Evolutionary conservation across 345 rosid genomes (phyloP).

Genomic region (Durio zibethinus): DNA sequence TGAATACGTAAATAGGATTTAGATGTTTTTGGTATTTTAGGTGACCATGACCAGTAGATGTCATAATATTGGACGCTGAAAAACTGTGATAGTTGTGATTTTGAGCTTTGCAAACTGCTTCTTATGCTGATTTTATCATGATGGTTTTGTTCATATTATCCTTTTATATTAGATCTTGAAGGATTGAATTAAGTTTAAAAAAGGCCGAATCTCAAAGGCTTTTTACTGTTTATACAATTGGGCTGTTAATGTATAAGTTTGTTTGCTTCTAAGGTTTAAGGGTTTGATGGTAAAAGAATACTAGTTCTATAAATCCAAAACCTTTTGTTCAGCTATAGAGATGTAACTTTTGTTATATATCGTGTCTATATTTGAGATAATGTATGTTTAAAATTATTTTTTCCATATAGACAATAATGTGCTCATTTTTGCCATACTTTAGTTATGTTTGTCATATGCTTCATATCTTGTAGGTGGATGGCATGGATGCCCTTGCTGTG

Average conservation of each 20-base stretch:
- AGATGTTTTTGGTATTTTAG: not conserved
- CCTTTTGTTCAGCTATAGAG: not conserved
- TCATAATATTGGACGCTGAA: not conserved
- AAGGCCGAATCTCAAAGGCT: not conserved
- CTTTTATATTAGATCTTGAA: not conserved
- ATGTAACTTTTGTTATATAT: not conserved
- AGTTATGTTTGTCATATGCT: not conserved
- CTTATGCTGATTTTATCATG: not conserved
- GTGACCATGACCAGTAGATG: not conserved
- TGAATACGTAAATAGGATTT: slow-evolving; percentile 30
- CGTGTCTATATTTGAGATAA: not conserved
- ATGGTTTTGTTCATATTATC: not conserved
- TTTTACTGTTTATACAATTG: not conserved
- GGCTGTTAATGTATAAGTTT: not conserved
- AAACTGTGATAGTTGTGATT: not conserved
- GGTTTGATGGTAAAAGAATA: not conserved
- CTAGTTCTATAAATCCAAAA: not conserved
- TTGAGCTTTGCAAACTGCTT: not conserved
- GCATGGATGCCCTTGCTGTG: slow-evolving; percentile 97
- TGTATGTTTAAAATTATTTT: not conserved
- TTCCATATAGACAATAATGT: not conserved
- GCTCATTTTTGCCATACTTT: not conserved
- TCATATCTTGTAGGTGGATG: slow-evolving; percentile 57
- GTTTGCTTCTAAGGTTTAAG: not conserved
- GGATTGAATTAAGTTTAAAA: not conserved